These are phyloP conservation scores for Penicillium paradoxum DNA, from an alignment of 495 filamentous ascomycete genomes.

Conservation along the genomic window DNA sequence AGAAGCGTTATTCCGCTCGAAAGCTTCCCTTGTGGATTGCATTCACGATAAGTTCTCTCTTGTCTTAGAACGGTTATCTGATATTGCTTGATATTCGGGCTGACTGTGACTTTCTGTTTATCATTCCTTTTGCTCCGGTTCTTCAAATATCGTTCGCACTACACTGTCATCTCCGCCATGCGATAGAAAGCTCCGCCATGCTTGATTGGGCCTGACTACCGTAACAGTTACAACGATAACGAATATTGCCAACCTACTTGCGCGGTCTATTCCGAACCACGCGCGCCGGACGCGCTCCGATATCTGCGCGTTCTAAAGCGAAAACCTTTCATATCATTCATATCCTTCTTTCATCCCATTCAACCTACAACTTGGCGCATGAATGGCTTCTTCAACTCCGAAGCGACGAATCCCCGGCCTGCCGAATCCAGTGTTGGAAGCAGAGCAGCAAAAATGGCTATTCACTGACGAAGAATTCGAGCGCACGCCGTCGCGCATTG, in stretches of 20 bases:
- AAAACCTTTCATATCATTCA: neutral
- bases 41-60: neutral
- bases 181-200: slow-evolving; percentile 8
- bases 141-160: neutral
- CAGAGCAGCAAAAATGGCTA: slow-evolving; percentile 72
- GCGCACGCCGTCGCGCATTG: slow-evolving; percentile 76
- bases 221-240: slow-evolving; percentile 2
- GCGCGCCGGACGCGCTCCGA: slow-evolving; percentile 1
- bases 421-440: slow-evolving; percentile 46
- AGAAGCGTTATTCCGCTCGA: neutral
- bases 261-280: neutral
- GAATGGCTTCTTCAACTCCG: slow-evolving; percentile 31
- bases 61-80: neutral
- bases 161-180: neutral
- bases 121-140: neutral
- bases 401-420: slow-evolving; percentile 46
- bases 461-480: slow-evolving; percentile 79
- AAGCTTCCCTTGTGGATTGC: neutral
- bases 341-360: neutral
- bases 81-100: neutral
- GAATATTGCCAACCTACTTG: neutral
- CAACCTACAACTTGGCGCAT: neutral
- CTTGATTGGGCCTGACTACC: neutral
- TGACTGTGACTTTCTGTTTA: neutral
- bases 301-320: neutral